A percentile compares a stretch with the other conserved stretches of the same genome.
Conservation (phyloP, 2,329 filamentous ascomycete genomes). For the Aspergillus tanneri region DNA sequence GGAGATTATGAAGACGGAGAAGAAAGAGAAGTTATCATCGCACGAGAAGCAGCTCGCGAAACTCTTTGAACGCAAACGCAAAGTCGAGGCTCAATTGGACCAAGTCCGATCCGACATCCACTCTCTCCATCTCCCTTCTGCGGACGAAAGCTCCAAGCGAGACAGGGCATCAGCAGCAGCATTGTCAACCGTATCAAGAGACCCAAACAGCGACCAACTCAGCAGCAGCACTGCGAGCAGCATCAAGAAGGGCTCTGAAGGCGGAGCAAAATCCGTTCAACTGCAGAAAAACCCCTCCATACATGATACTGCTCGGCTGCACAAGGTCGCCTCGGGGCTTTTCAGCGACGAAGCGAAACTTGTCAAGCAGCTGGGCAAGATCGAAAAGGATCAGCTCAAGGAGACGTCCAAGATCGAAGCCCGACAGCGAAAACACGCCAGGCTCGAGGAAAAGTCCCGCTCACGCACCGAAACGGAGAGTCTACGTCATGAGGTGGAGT, state of each 20-base stretch:
- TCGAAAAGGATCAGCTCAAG: constrained; percentile 44
- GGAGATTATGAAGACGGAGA: constrained; percentile 28
- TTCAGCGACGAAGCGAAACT: constrained; percentile 37
- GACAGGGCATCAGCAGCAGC: constrained; percentile 13
- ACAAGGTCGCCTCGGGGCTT: constrained; percentile 34
- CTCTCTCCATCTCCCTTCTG: constrained; percentile 22
- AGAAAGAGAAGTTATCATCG: constrained; percentile 33
- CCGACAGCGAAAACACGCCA: constrained; percentile 37
- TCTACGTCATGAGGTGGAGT: constrained; percentile 49
- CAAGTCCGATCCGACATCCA: constrained; percentile 36
- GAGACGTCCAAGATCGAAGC: constrained; percentile 41
- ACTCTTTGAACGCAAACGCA: constrained; percentile 41
- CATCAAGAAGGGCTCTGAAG: constrained; percentile 8
- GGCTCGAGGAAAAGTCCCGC: constrained; percentile 46
- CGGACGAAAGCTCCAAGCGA: constrained; percentile 9
- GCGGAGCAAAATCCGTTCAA: constrained; percentile 11
- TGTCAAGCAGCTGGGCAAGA: constrained; percentile 41
- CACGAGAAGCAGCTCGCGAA: constrained; percentile 48
- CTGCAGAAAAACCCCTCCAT: constrained; percentile 12
- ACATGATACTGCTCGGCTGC: constrained; percentile 24
- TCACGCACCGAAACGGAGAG: constrained; percentile 45
- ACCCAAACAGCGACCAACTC: constrained; percentile 20
- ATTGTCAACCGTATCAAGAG: constrained; percentile 17
- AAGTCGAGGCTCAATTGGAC: constrained; percentile 40
- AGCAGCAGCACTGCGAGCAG: constrained; percentile 17